Conservation (phyloP, 2,329 filamentous ascomycete species). For the Penicillium sp. region DNA sequence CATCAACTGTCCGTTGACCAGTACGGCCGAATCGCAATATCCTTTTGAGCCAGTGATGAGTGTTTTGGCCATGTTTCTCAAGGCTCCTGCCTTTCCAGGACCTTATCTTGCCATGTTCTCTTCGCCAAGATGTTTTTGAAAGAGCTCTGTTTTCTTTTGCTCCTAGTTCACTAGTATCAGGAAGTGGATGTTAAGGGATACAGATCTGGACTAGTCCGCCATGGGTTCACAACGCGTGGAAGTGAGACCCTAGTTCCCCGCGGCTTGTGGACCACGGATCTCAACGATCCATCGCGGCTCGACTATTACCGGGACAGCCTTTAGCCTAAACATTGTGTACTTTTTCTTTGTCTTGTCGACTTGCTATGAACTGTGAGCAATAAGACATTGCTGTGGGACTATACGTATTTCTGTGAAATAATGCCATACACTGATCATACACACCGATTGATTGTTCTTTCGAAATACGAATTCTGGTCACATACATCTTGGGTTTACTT, state of each 20-base stretch:
- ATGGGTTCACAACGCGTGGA: conserved; percentile 17
- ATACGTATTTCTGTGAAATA: no score
- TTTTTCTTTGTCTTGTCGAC: not conserved
- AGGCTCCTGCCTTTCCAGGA: not conserved
- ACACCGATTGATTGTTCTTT: no score
- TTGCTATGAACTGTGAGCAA: not conserved
- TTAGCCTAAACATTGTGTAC: not conserved
- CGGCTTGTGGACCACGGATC: conserved; percentile 16
- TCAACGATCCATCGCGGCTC: conserved; percentile 12
- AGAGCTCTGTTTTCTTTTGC: not conserved
- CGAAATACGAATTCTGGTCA: no score
- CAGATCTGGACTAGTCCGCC: conserved; percentile 1
- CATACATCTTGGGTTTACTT: no score
- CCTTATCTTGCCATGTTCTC: not conserved
- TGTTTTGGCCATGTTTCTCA: not conserved
- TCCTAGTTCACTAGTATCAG: not conserved
- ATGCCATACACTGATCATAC: no score
- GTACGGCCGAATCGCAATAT: conserved; percentile 15
- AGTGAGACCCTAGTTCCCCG: conserved; percentile 19
- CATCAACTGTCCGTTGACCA: conserved; percentile 8
- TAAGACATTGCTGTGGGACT: not conserved
- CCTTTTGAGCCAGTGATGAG: not conserved
- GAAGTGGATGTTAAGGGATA: not conserved
- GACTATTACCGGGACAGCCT: conserved; percentile 1
- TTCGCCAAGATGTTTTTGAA: not conserved